phyloP scores from a whole-genome alignment of 2,329 filamentous ascomycete species.

The Botrytis porri region DNA sequence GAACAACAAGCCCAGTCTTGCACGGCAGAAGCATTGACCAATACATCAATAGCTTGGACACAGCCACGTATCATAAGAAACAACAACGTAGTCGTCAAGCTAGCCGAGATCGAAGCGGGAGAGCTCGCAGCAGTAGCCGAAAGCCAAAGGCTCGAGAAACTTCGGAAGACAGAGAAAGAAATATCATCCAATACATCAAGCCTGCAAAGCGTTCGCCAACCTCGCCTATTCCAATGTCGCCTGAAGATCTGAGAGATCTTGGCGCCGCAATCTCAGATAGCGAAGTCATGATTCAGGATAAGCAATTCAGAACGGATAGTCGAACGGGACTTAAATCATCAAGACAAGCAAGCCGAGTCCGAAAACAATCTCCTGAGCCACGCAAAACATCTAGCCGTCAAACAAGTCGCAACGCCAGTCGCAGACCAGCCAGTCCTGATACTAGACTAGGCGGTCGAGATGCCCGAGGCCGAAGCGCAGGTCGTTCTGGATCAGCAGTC shows the following conservation, averaged over 20 bases:
- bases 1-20: constrained; percentile 51
- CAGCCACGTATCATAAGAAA: constrained; percentile 63
- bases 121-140: constrained; percentile 48
- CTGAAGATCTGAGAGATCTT: constrained; percentile 72
- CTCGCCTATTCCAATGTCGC: constrained; percentile 91
- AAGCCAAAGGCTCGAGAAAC: constrained; percentile 54
- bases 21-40: constrained; percentile 71
- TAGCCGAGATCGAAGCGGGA: constrained; percentile 43
- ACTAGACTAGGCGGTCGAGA: constrained; percentile 38
- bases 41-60: constrained; percentile 82
- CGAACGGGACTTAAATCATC: constrained; percentile 38
- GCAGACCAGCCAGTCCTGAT: constrained; percentile 40
- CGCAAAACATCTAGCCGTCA: constrained; percentile 37
- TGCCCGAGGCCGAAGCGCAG: constrained; percentile 59
- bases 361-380: constrained; percentile 34
- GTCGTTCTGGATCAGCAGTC: constrained; percentile 55
- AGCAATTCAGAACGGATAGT: constrained; percentile 30
- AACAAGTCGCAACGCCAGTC: constrained; percentile 42
- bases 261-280: constrained; percentile 41
- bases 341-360: constrained; percentile 38
- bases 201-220: constrained; percentile 83
- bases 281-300: constrained; percentile 32
- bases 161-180: constrained; percentile 70
- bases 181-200: constrained; percentile 57
- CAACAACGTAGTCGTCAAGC: constrained; percentile 48